Evolutionary conservation across 129 eudicot species (phyloP), one percentile per base, ranked within the genome.

Genomic region (Flaveria trinervia): DNA sequence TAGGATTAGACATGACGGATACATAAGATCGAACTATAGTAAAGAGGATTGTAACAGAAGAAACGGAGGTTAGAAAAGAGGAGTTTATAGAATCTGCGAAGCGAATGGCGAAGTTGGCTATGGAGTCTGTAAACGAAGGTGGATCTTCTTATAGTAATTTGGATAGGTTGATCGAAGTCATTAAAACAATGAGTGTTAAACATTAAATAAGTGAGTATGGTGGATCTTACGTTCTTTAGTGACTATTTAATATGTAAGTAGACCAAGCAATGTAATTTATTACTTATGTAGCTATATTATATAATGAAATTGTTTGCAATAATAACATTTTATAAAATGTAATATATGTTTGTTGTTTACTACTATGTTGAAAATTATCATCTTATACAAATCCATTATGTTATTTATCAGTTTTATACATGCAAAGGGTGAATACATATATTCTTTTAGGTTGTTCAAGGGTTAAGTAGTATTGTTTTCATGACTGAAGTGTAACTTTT

Each of bases 1-100:
- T 86, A 64, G 96, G 96, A 33, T n/a, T 85, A 39, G 89, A 89
- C 61, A 84, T 89, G 87, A 85, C 85, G 54, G 92, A 85, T 65
- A 88, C 78, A 17, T 85, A 89, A 26, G 86, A 88, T 60, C 68
- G 83, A 62, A 30, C 1, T 1, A 52, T 57, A 11, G 71, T 85
- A n/a, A 86, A 83, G 70, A 83, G 41, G 66, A 68, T 78, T 73
- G 80, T 88, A 15, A 80, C 61, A 9, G 84, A 80, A 28, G 70
- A 85, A 18, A 85, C 85, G 88, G 88, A 77, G 5, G 84, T 44
- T 18, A 68, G 77, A 75, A 83, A 61, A 56, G 81, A 65, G 15
- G 88, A 85, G 45, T 84, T 78, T 14, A 56, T 18, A 7, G 43
- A 73, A 60, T 70, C 71, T 3, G 69, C 80, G 14, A 15, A 25